phyloP scores from a whole-genome alignment of 306 rosid species.

The Cotoneaster glaucophyllus region DNA sequence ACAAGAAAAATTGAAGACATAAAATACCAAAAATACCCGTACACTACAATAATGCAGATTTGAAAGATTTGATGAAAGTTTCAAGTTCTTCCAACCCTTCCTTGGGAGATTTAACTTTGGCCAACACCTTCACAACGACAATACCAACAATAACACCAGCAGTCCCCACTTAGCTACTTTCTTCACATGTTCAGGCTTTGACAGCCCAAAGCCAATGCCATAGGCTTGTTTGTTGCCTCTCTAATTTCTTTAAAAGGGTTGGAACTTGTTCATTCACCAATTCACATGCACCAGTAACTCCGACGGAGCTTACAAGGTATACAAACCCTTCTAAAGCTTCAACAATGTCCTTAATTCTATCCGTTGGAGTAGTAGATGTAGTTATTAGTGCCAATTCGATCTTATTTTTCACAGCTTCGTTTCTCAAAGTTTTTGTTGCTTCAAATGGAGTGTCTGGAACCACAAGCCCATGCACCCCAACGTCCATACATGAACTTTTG shows the following conservation, averaged over 20 bases:
- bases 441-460: constrained; percentile 89
- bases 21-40: too few species aligned
- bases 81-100: constrained; percentile 74
- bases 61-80: constrained; percentile 43
- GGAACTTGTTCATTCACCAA: constrained; percentile 55
- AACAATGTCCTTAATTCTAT: constrained; percentile 69
- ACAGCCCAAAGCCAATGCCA: constrained; percentile 87
- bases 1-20: too few species aligned
- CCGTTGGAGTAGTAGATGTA: constrained; percentile 65
- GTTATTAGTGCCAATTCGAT: constrained; percentile 78
- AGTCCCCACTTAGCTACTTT: constrained; percentile 89
- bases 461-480: constrained; percentile 73
- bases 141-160: constrained; percentile 91
- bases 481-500: constrained; percentile 60
- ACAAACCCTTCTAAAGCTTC: constrained; percentile 78
- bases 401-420: constrained; percentile 55
- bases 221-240: constrained; percentile 69
- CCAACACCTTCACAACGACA: constrained; percentile 77
- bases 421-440: constrained; percentile 53
- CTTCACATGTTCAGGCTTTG: constrained; percentile 76
- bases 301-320: constrained; percentile 78
- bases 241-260: constrained; percentile 53
- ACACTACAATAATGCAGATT: constrained; percentile 23
- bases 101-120: constrained; percentile 63
- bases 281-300: constrained; percentile 77